Evolutionary conservation across 805 yeast genomes (phyloP), one percentile per base, ranked within the genome.

Genomic region (Sungouiella thailandica): DNA sequence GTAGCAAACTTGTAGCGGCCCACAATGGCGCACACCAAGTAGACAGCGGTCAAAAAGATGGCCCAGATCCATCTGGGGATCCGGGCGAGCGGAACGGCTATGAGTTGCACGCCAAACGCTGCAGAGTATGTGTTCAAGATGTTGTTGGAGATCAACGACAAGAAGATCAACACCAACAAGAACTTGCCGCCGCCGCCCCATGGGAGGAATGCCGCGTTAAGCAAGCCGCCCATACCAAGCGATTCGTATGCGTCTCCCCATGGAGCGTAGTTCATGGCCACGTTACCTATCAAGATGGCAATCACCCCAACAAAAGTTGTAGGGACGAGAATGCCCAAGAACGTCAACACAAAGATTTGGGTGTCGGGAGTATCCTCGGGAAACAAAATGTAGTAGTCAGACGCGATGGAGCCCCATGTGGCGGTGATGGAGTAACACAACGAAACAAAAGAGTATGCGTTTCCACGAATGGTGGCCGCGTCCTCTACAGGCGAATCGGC

Each of bases 371-470:
- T 74, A 25, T 69, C 65, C 48, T 83, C 90, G 1, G 95, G 95
- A 47, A 86, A 78, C 32, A 85, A 65, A 31, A 87, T 75, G 55
- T 84, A 84, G 56, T 87, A 87, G 58, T 87, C 96, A 0, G 89
- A 70, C 0, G 95, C 85, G 40, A 84, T 74, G 2, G 89, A 80
- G 28, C 94, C 89, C 96, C 96, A 87, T 1, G 96, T 84, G 3
- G 86, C 74, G 3, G 95, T 85, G 29, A 82, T 78, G 18, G 95
- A 78, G 50, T 83, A 84, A 28, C 80, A 69, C 35, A 85, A 65
- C 1, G 87, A 72, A 48, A 86, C 83, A 56, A 78, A 83, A 10
- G 85, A 74, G 18, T 86, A 55, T 70, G 83, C 74, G 49, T 77
- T 72, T n/a, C 94, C 94, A 33, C 67, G 65, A 4, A 73, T 58